Evolutionary conservation across 768 basidiomycete species (phyloP).

Genomic region (Gloeopeniophorella convolvens): DNA sequence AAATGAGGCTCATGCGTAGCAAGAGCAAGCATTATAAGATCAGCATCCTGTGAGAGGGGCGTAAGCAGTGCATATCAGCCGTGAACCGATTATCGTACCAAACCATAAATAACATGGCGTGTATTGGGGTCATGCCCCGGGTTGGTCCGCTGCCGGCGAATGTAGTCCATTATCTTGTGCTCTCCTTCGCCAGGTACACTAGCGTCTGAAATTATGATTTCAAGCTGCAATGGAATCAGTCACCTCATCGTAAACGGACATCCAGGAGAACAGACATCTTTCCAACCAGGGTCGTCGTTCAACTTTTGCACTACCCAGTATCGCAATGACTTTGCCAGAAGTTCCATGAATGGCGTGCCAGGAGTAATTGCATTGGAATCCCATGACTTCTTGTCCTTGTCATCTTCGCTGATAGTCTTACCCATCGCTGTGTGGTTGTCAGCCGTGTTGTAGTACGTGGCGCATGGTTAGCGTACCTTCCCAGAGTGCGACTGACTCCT

Average conservation of each 20-base stretch:
- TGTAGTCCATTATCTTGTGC: slow-evolving; percentile 99
- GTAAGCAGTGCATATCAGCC: slow-evolving; percentile 12
- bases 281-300: slow-evolving; percentile 95
- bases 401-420: slow-evolving; percentile 73
- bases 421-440: slow-evolving; percentile 69
- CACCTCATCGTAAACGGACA: too few relatives aligned
- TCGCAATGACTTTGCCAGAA: slow-evolving; percentile 79
- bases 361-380: slow-evolving; percentile 99
- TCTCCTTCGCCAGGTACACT: slow-evolving; percentile 98
- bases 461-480: slow-evolving; percentile 48
- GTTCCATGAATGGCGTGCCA: slow-evolving; percentile 96
- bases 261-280: slow-evolving; percentile 45
- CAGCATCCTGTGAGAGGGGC: slow-evolving; percentile 69
- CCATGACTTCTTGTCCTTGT: slow-evolving; percentile 83
- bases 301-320: slow-evolving; percentile 97
- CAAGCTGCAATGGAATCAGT: too few relatives aligned
- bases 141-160: slow-evolving; percentile 82
- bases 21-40: slow-evolving; percentile 96
- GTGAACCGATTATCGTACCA: slow-evolving; percentile 45
- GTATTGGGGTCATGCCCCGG: slow-evolving; percentile 93
- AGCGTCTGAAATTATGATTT: slow-evolving; percentile 96
- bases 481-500: slow-evolving; percentile 78
- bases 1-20: slow-evolving; percentile 99
- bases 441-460: not conserved
- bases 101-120: slow-evolving; percentile 92